Base-by-base conservation (phyloP, 1,139 yeast species). In the Taiozyma onychis region DNA sequence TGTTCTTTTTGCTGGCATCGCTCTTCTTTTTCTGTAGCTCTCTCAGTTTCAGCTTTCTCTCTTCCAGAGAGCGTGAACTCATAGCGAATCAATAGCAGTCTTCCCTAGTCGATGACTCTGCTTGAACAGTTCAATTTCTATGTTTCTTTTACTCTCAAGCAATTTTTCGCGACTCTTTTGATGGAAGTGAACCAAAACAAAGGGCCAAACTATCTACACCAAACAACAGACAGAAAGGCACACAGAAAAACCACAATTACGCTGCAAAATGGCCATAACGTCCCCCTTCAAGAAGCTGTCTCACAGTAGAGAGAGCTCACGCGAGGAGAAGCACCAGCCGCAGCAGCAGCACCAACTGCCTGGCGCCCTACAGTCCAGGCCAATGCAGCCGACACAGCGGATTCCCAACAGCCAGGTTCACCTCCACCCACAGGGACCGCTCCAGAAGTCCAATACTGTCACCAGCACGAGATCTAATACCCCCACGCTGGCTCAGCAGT, bases 401-500 rank as follows among this genome's bases (percentile, higher is more conserved):
- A 47, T 39, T 27, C 55, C 52, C 3, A 30, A 18, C 41, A 39
- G 28, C 26, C 37, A 35, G 24, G 21, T 22, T 3, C 50, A 37
- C n/a, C 41, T n/a, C 10, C 24, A 21, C 10, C 30, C 6, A 27
- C 30, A 27, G 30, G 50, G 45, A 46, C 39, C 48, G 43, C 44
- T 32, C 41, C 44, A 53, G 39, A 54, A 50, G 45, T 48, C 54
- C n/a, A 51, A 49, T 39, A 55, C 59, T 0, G 28, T 52, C 6
- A 42, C 43, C 4, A 51, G 54, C 10, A 27, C 51, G 1, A 39
- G 52, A 1, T 68, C 73, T 1, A 57, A 60, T 6, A 57, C 52
- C 18, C 64, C 71, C 5, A 39, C 51, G 1, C 61, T 79, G 46
- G 83, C 84, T 1, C 72, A 69, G 48, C 82, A 77, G 54, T 79